Conservation (phyloP, 768 basidiomycete genomes). For the Xerocomellus intermedius region DNA sequence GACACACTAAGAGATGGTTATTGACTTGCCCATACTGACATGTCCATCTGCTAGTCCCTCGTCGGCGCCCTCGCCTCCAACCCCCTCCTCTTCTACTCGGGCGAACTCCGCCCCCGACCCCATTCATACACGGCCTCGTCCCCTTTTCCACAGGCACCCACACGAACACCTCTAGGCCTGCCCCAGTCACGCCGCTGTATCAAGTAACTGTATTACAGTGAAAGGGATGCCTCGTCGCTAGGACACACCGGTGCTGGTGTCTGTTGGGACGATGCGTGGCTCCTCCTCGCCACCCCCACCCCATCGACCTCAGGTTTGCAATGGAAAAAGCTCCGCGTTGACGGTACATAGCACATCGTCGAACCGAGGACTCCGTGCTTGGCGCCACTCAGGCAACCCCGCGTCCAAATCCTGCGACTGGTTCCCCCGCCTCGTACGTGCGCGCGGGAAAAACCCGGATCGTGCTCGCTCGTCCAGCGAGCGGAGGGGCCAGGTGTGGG, state of each 20-base stretch:
- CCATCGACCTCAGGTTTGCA: neutral
- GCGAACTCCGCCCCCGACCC: no score
- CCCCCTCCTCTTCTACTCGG: no score
- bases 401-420: constrained; percentile 40
- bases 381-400: neutral
- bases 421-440: constrained; percentile 36
- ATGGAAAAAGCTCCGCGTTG: constrained; percentile 28
- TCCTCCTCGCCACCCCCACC: constrained; percentile 19
- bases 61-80: no score
- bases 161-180: neutral
- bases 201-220: constrained; percentile 39
- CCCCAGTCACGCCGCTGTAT: constrained; percentile 33
- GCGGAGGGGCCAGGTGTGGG: constrained; percentile 41
- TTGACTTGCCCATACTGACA: no score
- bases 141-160: neutral
- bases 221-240: constrained; percentile 30
- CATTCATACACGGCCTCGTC: no score
- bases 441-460: constrained; percentile 23
- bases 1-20: no score
- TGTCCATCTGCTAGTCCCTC: no score
- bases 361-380: no score
- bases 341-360: neutral
- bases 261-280: constrained; percentile 42
- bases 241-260: constrained; percentile 36
- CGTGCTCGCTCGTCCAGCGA: constrained; percentile 41